A percentile compares a stretch with the other conserved stretches of the same genome.
phyloP scores from a whole-genome alignment of 371 early-diverging fungal genomes.

The Mortierella sp. region DNA sequence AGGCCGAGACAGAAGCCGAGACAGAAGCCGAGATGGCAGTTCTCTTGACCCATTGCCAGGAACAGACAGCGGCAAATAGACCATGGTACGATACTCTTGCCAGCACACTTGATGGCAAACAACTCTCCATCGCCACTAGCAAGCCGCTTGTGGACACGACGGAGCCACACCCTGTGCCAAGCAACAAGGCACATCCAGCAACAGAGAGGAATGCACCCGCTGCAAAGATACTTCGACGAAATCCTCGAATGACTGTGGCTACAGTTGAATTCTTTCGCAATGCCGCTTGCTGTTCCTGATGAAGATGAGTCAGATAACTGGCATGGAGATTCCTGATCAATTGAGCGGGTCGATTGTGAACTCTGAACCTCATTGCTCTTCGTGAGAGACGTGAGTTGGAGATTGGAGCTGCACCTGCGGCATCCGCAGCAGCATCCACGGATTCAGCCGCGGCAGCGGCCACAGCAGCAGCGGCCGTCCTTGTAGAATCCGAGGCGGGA shows the following conservation, averaged over 20 bases:
- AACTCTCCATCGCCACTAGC: too few species aligned
- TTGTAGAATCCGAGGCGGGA: neutral
- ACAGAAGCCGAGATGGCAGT: conserved; percentile 1
- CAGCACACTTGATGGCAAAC: conserved; percentile 12
- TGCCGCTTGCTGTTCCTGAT: neutral
- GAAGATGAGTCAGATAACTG: conserved; percentile 32
- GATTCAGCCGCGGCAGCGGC: neutral
- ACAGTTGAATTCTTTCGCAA: conserved; percentile 14
- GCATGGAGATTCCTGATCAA: conserved; percentile 51
- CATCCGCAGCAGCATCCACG: neutral
- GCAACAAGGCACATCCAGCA: conserved; percentile 37
- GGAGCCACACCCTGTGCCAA: conserved; percentile 13
- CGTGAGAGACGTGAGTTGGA: neutral
- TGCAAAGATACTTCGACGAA: conserved; percentile 33
- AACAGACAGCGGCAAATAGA: conserved; percentile 37
- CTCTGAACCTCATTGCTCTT: conserved; percentile 16
- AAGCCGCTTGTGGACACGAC: conserved; percentile 8
- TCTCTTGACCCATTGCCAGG: conserved; percentile 42
- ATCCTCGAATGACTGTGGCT: conserved; percentile 13
- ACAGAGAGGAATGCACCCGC: conserved; percentile 31
- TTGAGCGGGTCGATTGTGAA: conserved; percentile 38
- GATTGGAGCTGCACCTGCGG: neutral
- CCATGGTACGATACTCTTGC: conserved; percentile 35
- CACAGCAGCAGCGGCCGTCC: neutral
- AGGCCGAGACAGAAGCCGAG: too few species aligned